A percentile compares a stretch with the other conserved stretches of the same genome.
phyloP scores from a whole-genome alignment of 768 basidiomycete genomes.

The Cystofilobasidium bisporidii region DNA sequence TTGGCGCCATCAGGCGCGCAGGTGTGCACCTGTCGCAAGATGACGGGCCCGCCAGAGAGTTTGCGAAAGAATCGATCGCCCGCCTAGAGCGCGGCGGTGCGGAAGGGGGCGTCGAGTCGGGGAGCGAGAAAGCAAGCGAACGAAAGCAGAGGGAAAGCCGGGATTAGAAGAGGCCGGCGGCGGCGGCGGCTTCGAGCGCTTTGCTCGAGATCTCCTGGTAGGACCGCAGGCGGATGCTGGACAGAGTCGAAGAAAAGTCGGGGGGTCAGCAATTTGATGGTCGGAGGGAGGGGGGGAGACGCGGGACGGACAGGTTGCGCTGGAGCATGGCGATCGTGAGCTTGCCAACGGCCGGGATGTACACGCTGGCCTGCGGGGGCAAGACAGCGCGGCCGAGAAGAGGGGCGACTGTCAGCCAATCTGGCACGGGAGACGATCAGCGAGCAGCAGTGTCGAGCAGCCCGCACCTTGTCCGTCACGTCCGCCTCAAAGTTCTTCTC shows the following conservation, averaged over 20 bases:
- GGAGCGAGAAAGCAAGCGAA: not conserved
- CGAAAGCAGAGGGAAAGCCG: not conserved
- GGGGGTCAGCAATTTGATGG: constrained; percentile 2
- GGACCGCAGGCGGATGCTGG: constrained; percentile 34
- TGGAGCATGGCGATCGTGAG: constrained; percentile 58
- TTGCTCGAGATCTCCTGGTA: constrained; percentile 37
- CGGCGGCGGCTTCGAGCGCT: constrained; percentile 26
- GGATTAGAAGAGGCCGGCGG: constrained; percentile 22
- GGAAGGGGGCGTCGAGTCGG: too few relatives aligned
- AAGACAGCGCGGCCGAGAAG: not conserved
- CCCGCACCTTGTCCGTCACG: constrained; percentile 76
- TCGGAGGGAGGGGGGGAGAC: too few relatives aligned
- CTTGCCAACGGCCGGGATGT: constrained; percentile 93
- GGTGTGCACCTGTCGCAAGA: too few relatives aligned
- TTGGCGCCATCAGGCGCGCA: too few relatives aligned
- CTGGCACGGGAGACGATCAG: too few relatives aligned
- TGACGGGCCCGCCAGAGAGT: too few relatives aligned
- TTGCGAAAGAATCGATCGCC: too few relatives aligned
- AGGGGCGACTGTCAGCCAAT: too few relatives aligned
- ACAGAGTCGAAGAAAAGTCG: constrained; percentile 7
- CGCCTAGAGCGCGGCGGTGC: too few relatives aligned
- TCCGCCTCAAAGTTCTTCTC: constrained; percentile 96
- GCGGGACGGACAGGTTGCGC: constrained; percentile 25
- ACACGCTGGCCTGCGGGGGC: constrained; percentile 90
- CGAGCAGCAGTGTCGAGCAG: too few relatives aligned